Conservation (phyloP, 1,284 basidiomycete genomes). For the Pseudozyma sp. region DNA sequence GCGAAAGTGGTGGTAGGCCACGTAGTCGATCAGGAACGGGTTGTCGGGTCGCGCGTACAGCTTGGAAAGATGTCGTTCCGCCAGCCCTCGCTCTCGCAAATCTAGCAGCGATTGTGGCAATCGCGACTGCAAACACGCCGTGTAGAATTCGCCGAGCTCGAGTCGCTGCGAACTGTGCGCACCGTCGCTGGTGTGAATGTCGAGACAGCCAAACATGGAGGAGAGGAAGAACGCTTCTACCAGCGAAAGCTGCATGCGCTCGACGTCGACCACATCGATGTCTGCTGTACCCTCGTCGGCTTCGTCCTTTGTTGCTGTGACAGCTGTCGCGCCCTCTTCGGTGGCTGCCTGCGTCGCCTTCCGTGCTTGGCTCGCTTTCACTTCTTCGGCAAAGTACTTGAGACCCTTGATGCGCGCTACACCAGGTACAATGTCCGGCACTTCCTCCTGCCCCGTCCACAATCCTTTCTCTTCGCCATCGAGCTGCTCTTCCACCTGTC, state of each 20-base stretch:
- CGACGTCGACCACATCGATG: conserved; percentile 76
- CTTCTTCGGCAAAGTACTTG: conserved; percentile 59
- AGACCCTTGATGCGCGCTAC: conserved; percentile 59
- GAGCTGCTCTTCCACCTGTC: conserved; percentile 51
- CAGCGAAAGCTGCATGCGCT: conserved; percentile 90
- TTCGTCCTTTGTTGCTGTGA: not conserved
- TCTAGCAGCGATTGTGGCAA: conserved; percentile 26
- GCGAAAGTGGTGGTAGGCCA: conserved; percentile 92
- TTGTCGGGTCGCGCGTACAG: conserved; percentile 76
- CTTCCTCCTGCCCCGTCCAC: conserved; percentile 58
- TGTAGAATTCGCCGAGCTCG: conserved; percentile 42
- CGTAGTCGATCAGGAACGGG: conserved; percentile 90
- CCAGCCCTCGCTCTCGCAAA: conserved; percentile 26
- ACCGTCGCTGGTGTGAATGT: conserved; percentile 70
- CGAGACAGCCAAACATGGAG: conserved; percentile 85
- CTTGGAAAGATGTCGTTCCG: conserved; percentile 30
- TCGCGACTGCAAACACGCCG: conserved; percentile 38
- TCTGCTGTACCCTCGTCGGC: conserved; percentile 34
- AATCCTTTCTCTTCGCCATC: conserved; percentile 40
- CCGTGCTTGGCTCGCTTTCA: conserved; percentile 45
- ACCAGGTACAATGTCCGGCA: conserved; percentile 52
- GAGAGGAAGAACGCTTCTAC: conserved; percentile 92
- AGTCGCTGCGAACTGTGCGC: conserved; percentile 7
- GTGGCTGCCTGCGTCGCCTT: conserved; percentile 21
- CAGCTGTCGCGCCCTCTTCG: conserved; percentile 1